Evolutionary conservation across 305 asterid genomes (phyloP).

Genomic region (Solanum hybrid): DNA sequence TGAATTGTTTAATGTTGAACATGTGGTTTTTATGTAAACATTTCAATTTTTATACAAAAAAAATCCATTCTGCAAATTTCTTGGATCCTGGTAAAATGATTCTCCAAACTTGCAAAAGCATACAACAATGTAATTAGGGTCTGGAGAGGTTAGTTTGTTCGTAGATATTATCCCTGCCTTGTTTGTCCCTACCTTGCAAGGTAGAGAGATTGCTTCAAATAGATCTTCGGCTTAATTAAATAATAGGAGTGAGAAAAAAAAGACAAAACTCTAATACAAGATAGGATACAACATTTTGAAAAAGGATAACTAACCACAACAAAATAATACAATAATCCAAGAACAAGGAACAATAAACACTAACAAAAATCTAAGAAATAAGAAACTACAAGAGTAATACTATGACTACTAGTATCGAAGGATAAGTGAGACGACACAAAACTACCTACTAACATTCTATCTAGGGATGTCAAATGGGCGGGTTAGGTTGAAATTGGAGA

Average conservation of each 20-base stretch:
- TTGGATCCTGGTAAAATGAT: not conserved
- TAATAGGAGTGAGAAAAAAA: too few species aligned
- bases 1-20: not conserved
- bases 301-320: too few species aligned
- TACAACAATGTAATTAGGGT: not conserved
- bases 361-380: not conserved
- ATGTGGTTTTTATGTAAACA: not conserved
- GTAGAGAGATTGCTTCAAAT: not conserved
- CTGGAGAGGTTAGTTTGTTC: not conserved
- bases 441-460: not conserved
- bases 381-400: not conserved
- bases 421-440: not conserved
- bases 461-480: not conserved
- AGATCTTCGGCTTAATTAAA: too few species aligned
- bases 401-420: not conserved
- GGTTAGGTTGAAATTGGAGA: not conserved
- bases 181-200: not conserved
- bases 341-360: not conserved
- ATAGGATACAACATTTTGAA: too few species aligned
- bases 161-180: not conserved
- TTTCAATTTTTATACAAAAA: not conserved
- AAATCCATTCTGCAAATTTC: too few species aligned
- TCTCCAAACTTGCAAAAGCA: not conserved
- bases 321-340: too few species aligned
- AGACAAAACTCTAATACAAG: not conserved